Evolutionary conservation across 1,284 basidiomycete species (phyloP).

Genomic region (Moesziomyces aphidis): DNA sequence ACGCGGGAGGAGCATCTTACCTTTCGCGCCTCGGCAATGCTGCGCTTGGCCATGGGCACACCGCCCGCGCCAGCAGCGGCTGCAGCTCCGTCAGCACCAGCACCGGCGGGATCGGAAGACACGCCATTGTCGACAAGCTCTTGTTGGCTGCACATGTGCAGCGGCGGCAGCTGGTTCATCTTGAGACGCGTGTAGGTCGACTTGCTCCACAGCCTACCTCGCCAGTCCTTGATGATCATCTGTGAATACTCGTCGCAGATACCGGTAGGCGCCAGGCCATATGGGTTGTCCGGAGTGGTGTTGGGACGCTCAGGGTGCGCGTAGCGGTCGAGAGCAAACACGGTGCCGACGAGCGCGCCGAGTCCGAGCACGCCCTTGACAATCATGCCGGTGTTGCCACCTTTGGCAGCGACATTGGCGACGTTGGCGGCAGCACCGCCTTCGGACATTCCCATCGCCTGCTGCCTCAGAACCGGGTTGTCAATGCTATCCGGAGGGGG

Average conservation of each 20-base stretch:
- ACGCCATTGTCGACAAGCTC: constrained; percentile 7
- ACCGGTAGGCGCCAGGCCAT: constrained; percentile 13
- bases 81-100: not conserved
- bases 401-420: not conserved
- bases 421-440: not conserved
- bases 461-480: constrained; percentile 15
- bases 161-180: constrained; percentile 9
- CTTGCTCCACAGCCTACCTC: constrained; percentile 29
- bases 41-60: constrained; percentile 17
- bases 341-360: constrained; percentile 5
- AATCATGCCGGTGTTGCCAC: not conserved
- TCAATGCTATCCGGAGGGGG: constrained; percentile 3
- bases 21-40: not conserved
- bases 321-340: constrained; percentile 8
- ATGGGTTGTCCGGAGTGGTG: constrained; percentile 29
- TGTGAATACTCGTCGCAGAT: constrained; percentile 20
- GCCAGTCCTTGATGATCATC: constrained; percentile 25
- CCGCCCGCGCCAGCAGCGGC: not conserved
- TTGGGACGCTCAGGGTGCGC: constrained; percentile 23
- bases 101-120: not conserved
- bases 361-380: constrained; percentile 9
- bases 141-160: constrained; percentile 11
- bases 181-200: constrained; percentile 26
- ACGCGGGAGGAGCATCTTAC: not conserved
- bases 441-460: constrained; percentile 5